Percentiles rank a stretch among this genome's conserved stretches.
phyloP scores from a whole-genome alignment of 73 alveolate species.

The Paramecium biaurelia region DNA sequence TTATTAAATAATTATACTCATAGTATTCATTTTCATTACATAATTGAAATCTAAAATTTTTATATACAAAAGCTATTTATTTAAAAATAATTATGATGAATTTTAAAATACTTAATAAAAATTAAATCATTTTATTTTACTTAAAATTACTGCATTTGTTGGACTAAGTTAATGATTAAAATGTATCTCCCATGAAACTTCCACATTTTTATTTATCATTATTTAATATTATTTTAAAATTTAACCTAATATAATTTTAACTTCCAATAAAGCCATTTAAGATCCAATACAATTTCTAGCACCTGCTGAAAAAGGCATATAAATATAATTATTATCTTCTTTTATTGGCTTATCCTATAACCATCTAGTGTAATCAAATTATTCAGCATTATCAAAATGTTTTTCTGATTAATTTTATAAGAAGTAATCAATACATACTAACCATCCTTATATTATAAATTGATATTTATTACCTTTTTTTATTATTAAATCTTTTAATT shows the following conservation, averaged over 20 bases:
- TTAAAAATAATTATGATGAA: not conserved
- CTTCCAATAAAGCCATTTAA: conserved; percentile 51
- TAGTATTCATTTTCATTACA: too few species aligned
- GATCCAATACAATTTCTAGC: conserved; percentile 56
- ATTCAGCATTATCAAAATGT: not conserved
- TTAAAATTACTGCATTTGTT: not conserved
- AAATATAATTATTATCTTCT: conserved; percentile 11
- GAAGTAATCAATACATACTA: not conserved
- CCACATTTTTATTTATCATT: not conserved
- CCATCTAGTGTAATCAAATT: conserved; percentile 2
- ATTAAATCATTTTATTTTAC: not conserved
- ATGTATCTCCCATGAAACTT: not conserved
- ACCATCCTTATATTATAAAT: not conserved
- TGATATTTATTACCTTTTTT: not conserved
- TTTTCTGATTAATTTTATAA: not conserved
- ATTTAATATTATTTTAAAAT: not conserved
- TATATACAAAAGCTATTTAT: too few species aligned
- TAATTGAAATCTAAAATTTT: too few species aligned
- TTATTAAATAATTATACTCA: not conserved
- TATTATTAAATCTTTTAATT: not conserved
- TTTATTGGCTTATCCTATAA: not conserved
- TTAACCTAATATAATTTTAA: conserved; percentile 32
- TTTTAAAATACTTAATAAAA: not conserved
- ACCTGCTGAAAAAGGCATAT: conserved; percentile 54
- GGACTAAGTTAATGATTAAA: not conserved